Base-by-base conservation (phyloP, 1,139 yeast species). In the Lodderomyces pseudojiufengensis region DNA sequence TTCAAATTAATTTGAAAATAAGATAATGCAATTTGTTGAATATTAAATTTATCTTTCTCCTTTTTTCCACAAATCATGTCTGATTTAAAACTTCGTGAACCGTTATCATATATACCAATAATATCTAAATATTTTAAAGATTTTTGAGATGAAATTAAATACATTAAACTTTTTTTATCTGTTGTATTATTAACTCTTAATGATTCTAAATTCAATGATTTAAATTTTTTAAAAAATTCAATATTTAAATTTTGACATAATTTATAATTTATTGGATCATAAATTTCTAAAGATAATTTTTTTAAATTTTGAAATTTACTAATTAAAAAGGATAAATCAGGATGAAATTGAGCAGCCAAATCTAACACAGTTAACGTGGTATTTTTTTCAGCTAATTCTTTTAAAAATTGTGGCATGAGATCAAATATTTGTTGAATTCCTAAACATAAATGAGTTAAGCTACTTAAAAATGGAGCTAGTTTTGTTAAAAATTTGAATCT, bases 41-140 rank as follows among this genome's bases (percentile, higher is more conserved):
- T 76, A 39, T 75, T 65, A 42, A 65, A 63, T 82, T 82, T 77
- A 39, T 72, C 74, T 49, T 77, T 82, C 45, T 66, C 68, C 2
- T 77, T 61, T 2, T 76, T 74, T 3, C 79, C 79, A 48, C 75
- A 76, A 3, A 64, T 59, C 57, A 70, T 73, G 11, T 75, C 79
- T 18, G 73, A 51, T 0, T 80, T 83, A 58, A 76, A 63, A 49
- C 75, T 77, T 5, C 76, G 76, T 0, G 72, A 62, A 1, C 79
- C 80, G 3, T 78, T 78, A 0, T 80, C 71, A 15, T 67, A 64
- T 14, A 65, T 52, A 0, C 81, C 82, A 41, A 71, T 65, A 1
- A 77, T 52, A 49, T 73, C 75, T n/a, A 77, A 49, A 29, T 51
- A 60, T 16, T 46, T 44, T 31, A 78, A 50, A 0, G 45, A 41